Percentiles rank a stretch among this genome's conserved stretches.
Conservation (phyloP, 1,284 basidiomycete species). For the Ganoderma sinense region DNA sequence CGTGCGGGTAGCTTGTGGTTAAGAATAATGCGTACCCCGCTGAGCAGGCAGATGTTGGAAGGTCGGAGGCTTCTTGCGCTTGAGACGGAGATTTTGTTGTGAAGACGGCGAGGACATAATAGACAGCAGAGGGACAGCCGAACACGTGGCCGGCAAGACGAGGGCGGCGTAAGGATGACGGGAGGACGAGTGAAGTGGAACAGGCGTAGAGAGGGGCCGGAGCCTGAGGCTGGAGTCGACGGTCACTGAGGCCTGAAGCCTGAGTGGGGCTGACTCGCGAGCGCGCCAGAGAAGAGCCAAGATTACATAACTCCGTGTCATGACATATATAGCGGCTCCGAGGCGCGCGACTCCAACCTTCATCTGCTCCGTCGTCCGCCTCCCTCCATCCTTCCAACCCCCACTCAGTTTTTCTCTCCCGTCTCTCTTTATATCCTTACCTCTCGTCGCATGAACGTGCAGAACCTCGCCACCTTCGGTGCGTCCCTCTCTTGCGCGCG, state of each 20-base stretch:
- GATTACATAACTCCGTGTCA: slow-evolving; percentile 39
- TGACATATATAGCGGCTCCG: slow-evolving; percentile 34
- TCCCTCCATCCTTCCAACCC: slow-evolving; percentile 38
- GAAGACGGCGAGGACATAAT: slow-evolving; percentile 6
- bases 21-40: slow-evolving; percentile 55
- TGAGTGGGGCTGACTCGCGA: background rate
- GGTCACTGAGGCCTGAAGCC: background rate
- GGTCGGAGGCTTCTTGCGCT: slow-evolving; percentile 68
- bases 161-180: background rate
- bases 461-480: slow-evolving; percentile 88
- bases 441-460: slow-evolving; percentile 87
- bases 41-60: slow-evolving; percentile 71
- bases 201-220: too few relatives aligned
- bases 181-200: background rate
- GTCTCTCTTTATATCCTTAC: slow-evolving; percentile 39
- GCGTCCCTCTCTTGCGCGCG: slow-evolving; percentile 34
- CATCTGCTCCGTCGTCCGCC: slow-evolving; percentile 35
- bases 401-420: slow-evolving; percentile 55
- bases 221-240: background rate
- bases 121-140: background rate
- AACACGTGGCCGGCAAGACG: too few relatives aligned
- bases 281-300: slow-evolving; percentile 17
- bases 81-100: slow-evolving; percentile 38
- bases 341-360: slow-evolving; percentile 37
- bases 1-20: background rate